Evolutionary conservation across 2,329 filamentous ascomycete species (phyloP).

Genomic region (Paramyrothecium roridum): DNA sequence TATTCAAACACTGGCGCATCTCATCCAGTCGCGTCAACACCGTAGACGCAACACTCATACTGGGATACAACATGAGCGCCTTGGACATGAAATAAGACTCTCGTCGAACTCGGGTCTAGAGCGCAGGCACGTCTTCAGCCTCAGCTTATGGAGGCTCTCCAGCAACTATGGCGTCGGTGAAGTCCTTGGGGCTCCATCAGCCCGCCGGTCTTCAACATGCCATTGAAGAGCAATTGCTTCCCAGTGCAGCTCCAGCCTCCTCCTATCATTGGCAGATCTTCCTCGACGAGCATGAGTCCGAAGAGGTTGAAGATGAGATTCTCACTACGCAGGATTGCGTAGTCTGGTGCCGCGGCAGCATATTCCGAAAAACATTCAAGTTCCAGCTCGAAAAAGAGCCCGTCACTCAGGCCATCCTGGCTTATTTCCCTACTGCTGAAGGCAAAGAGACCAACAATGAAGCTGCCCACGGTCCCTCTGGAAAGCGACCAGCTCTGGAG

Average conservation of each 20-base stretch:
- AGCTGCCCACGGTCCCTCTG: not conserved
- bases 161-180: slow-evolving; percentile 76
- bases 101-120: no score
- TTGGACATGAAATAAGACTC: no score
- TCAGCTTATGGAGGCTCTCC: slow-evolving; percentile 27
- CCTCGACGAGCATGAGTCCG: slow-evolving; percentile 34
- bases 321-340: slow-evolving; percentile 73
- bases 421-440: slow-evolving; percentile 67
- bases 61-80: no score
- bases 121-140: not conserved
- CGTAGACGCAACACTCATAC: not conserved
- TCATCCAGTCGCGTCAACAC: not conserved
- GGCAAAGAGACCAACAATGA: slow-evolving; percentile 10
- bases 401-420: slow-evolving; percentile 81
- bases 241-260: slow-evolving; percentile 59
- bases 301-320: slow-evolving; percentile 70
- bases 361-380: slow-evolving; percentile 81
- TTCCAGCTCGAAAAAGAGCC: slow-evolving; percentile 85
- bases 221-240: slow-evolving; percentile 74
- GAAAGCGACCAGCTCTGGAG: slow-evolving; percentile 33
- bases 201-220: slow-evolving; percentile 82
- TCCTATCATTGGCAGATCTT: slow-evolving; percentile 74
- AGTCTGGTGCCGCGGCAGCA: slow-evolving; percentile 83
- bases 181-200: slow-evolving; percentile 86
- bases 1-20: not conserved